Evolutionary conservation across 2,329 filamentous ascomycete species (phyloP).

Genomic region (Aspergillus eucalypticola): DNA sequence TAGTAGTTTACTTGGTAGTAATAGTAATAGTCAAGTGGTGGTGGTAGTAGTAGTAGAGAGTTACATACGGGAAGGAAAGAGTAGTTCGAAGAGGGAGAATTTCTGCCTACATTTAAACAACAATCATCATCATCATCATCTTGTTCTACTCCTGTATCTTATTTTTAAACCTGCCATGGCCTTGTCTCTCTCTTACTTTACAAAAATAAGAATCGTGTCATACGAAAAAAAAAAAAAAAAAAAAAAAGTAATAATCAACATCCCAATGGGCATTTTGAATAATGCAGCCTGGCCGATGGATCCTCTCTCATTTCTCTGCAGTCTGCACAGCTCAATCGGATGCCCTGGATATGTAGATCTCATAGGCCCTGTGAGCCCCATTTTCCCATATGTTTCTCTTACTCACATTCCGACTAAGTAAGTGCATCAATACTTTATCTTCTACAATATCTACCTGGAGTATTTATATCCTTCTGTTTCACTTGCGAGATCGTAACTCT

Average conservation of each 20-base stretch:
- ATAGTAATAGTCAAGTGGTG: not conserved
- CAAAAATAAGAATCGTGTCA: not conserved
- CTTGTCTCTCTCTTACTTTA: too few relatives aligned
- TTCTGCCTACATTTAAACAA: not conserved
- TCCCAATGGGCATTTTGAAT: not conserved
- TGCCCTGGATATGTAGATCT: not conserved
- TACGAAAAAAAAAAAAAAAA: not conserved
- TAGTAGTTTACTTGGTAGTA: not conserved
- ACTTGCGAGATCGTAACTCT: too few relatives aligned
- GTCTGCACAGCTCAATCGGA: not conserved
- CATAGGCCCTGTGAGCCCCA: not conserved
- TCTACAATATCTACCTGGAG: too few relatives aligned
- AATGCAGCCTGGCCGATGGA: constrained; percentile 1
- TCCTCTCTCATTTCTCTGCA: not conserved
- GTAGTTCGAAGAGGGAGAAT: not conserved
- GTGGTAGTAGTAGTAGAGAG: not conserved
- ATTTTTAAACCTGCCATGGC: not conserved
- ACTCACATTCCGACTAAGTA: not conserved
- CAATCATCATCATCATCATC: constrained; percentile 8
- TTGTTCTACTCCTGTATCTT: not conserved
- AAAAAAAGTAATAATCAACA: not conserved
- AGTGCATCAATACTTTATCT: not conserved
- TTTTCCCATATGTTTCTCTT: not conserved
- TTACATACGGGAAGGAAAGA: constrained; percentile 10
- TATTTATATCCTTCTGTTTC: too few relatives aligned